Conservation (phyloP, 2,329 filamentous ascomycete genomes). For the Colletotrichum incanum region DNA sequence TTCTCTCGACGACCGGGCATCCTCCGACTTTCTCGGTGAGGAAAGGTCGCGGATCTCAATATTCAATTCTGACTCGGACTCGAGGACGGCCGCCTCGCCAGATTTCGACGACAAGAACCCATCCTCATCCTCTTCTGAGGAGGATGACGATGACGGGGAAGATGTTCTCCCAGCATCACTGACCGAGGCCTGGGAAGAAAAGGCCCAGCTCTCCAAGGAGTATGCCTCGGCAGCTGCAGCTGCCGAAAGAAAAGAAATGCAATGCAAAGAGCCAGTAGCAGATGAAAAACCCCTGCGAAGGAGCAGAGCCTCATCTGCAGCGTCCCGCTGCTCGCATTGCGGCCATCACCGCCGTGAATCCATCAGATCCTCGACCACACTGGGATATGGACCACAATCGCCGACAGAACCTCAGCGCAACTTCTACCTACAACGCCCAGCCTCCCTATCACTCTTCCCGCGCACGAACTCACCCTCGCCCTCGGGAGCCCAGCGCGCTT, state of each 20-base stretch:
- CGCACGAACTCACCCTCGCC: background rate
- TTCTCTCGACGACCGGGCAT: slow-evolving; percentile 8
- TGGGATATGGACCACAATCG: background rate
- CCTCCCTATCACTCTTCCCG: background rate
- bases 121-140: slow-evolving; percentile 3
- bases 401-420: background rate
- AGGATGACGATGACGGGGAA: slow-evolving; percentile 9
- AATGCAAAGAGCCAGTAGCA: background rate
- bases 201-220: slow-evolving; percentile 8
- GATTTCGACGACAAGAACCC: slow-evolving; percentile 14
- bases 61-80: slow-evolving; percentile 8
- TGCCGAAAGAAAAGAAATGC: background rate
- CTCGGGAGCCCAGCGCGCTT: background rate
- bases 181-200: slow-evolving; percentile 28
- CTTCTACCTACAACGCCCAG: background rate
- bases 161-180: slow-evolving; percentile 21
- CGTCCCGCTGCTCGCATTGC: slow-evolving; percentile 19
- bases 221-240: background rate
- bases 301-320: slow-evolving; percentile 8
- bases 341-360: slow-evolving; percentile 23
- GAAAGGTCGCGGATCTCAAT: slow-evolving; percentile 30
- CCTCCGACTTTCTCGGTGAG: slow-evolving; percentile 30
- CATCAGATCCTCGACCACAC: slow-evolving; percentile 12
- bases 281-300: slow-evolving; percentile 2
- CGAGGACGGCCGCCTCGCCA: background rate